phyloP scores from a whole-genome alignment of 148 eudicot genomes.

The Cornus controversa region DNA sequence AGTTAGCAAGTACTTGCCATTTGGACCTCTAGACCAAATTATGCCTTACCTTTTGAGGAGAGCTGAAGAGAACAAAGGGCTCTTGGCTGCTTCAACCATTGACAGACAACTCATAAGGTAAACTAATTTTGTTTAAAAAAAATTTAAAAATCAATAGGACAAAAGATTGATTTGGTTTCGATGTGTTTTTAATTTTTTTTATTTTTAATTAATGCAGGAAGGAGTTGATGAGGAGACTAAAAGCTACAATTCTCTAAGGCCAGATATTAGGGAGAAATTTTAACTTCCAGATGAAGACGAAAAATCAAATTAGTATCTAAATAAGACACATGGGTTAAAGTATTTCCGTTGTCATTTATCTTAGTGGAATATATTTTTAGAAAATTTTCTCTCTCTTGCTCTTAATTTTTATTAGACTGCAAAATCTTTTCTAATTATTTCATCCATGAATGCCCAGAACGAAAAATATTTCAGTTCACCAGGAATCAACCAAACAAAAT shows the following conservation, averaged over 20 bases:
- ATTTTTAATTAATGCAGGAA: constrained; percentile 25
- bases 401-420: no score
- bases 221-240: constrained; percentile 56
- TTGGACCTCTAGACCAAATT: constrained; percentile 63
- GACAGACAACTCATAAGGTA: constrained; percentile 74
- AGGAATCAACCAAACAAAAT: no score
- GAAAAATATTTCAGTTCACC: constrained; percentile 2
- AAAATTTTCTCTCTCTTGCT: no score
- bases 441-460: no score
- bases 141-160: neutral
- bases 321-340: no score
- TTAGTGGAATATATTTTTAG: no score
- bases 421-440: no score
- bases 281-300: no score
- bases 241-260: constrained; percentile 10
- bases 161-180: neutral
- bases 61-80: constrained; percentile 76
- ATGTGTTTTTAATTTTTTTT: neutral
- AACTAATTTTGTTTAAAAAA: no score
- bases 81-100: constrained; percentile 52
- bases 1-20: constrained; percentile 76
- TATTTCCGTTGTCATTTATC: no score
- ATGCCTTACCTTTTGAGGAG: constrained; percentile 67
- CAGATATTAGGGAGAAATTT: no score
- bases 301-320: no score